Evolutionary conservation across 2,329 filamentous ascomycete genomes (phyloP).

Genomic region (Nemania diffusa): DNA sequence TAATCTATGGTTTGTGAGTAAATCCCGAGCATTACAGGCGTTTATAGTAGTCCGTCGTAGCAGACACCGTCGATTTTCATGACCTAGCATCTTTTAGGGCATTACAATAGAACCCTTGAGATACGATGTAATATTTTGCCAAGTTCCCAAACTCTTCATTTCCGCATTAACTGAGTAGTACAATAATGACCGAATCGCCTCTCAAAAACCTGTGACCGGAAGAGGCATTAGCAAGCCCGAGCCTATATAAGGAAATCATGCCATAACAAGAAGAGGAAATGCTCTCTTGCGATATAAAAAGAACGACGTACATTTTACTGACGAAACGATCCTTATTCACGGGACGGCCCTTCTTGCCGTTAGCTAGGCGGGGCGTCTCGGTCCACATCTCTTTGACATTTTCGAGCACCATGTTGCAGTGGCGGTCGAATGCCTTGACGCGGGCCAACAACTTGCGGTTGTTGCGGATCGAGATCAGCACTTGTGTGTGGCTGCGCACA

Average conservation of each 20-base stretch:
- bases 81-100: constrained; percentile 19
- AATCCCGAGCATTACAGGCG: constrained; percentile 12
- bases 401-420: constrained; percentile 99
- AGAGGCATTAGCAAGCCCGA: constrained; percentile 18
- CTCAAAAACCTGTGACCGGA: constrained; percentile 75
- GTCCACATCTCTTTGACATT: constrained; percentile 99
- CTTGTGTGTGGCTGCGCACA: constrained; percentile 92
- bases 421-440: constrained; percentile 97
- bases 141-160: constrained; percentile 13
- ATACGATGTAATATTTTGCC: constrained; percentile 19
- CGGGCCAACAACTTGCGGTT: constrained; percentile 97
- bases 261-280: not conserved
- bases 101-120: constrained; percentile 20
- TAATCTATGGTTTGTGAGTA: constrained; percentile 19
- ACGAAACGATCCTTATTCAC: constrained; percentile 99
- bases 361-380: constrained; percentile 83
- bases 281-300: not conserved
- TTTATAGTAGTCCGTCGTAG: constrained; percentile 7
- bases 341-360: constrained; percentile 86
- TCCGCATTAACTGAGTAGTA: constrained; percentile 75
- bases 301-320: constrained; percentile 82
- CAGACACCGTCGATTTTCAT: constrained; percentile 14
- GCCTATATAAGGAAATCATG: constrained; percentile 7
- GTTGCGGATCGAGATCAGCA: constrained; percentile 96
- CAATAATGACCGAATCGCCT: constrained; percentile 88